Evolutionary conservation across 441 rosid species (phyloP).

Genomic region (Populus trichocarpa): DNA sequence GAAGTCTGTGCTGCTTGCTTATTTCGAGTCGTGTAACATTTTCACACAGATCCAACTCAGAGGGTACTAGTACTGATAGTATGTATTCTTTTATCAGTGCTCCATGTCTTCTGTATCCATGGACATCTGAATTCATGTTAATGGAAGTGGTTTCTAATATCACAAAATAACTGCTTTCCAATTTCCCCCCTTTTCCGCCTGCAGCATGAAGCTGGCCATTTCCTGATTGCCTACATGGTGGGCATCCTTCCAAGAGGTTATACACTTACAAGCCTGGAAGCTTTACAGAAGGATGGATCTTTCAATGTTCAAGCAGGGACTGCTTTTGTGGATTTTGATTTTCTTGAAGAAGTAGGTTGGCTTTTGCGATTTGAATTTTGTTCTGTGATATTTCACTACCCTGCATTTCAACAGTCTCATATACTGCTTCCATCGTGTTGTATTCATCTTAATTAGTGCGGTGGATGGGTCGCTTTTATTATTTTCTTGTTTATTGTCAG

Average conservation of each 20-base stretch:
- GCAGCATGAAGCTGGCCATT: conserved; percentile 98
- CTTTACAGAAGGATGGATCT: conserved; percentile 84
- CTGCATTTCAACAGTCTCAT: not conserved
- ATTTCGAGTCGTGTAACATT: not conserved
- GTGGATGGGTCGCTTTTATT: not conserved
- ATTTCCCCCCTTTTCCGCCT: not conserved
- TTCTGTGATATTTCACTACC: not conserved
- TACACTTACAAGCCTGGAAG: conserved; percentile 70
- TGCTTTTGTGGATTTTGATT: conserved; percentile 83
- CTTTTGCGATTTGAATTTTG: not conserved
- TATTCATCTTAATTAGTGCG: not conserved
- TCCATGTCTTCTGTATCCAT: not conserved
- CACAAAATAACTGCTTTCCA: not conserved
- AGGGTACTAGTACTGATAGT: not conserved
- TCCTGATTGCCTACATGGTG: conserved; percentile 78
- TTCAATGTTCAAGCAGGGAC: conserved; percentile 93
- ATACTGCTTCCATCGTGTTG: not conserved
- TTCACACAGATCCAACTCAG: not conserved
- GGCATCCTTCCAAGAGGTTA: conserved; percentile 83
- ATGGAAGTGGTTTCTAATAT: not conserved
- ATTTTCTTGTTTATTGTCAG: too few species aligned
- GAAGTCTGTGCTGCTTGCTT: not conserved
- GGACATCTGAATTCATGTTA: not conserved
- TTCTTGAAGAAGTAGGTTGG: conserved; percentile 72
- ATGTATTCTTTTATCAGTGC: not conserved